Percentiles rank a stretch among this genome's conserved stretches.
phyloP scores from a whole-genome alignment of 345 rosid species.

The Eucalyptus polyanthemos region DNA sequence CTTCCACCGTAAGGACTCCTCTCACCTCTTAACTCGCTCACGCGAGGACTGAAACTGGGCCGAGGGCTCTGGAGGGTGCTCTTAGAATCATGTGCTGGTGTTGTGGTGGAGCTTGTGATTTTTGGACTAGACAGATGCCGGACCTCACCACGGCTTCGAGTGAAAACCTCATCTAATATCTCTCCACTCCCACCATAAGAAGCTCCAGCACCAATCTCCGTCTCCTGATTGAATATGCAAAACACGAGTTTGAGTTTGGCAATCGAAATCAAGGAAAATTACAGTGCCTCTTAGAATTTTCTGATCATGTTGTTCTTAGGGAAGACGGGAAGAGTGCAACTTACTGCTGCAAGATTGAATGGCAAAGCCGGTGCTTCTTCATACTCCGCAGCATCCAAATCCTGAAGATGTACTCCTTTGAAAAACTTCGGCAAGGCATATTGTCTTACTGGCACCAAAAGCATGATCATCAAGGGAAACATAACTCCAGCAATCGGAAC shows the following conservation, averaged over 20 bases:
- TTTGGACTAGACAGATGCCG: conserved; percentile 66
- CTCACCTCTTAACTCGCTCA: conserved; percentile 50
- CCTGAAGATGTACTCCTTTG: conserved; percentile 80
- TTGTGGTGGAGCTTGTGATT: conserved; percentile 55
- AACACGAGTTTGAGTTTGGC: background rate
- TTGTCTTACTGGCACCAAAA: conserved; percentile 81
- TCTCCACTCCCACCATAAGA: conserved; percentile 51
- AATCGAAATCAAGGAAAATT: background rate
- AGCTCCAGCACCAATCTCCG: conserved; percentile 42
- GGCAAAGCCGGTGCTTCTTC: conserved; percentile 95
- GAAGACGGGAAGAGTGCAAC: background rate
- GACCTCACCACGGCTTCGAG: conserved; percentile 93
- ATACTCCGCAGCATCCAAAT: conserved; percentile 90
- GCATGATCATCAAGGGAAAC: conserved; percentile 94
- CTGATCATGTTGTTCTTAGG: background rate
- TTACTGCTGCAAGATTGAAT: conserved; percentile 48
- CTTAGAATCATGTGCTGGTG: conserved; percentile 35
- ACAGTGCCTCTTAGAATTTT: background rate
- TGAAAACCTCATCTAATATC: conserved; percentile 76
- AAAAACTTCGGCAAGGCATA: conserved; percentile 79
- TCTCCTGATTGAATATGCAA: conserved; percentile 19
- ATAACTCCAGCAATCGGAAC: conserved; percentile 87
- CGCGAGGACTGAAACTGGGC: conserved; percentile 39
- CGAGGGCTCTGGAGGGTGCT: conserved; percentile 36
- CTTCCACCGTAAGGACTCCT: conserved; percentile 45